Conservation (phyloP, 345 rosid genomes). For the Angophora floribunda region DNA sequence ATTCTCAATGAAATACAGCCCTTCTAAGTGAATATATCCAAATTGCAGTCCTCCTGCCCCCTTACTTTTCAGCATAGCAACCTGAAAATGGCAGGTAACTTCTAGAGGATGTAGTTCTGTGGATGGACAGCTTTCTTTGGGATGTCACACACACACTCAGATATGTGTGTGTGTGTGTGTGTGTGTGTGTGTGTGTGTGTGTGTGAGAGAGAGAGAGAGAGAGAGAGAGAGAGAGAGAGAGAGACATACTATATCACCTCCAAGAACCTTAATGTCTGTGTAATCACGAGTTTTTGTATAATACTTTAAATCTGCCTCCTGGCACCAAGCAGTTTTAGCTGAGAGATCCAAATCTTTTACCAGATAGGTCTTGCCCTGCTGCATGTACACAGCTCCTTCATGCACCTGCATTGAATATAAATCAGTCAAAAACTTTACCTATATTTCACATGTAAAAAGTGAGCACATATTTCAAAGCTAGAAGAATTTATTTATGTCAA, state of each 20-base stretch:
- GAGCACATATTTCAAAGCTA: not conserved
- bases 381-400: constrained; percentile 86
- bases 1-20: not conserved
- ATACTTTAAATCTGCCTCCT: constrained; percentile 53
- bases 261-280: constrained; percentile 66
- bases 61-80: not conserved
- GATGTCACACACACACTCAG: not conserved
- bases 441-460: not conserved
- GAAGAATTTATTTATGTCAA: not conserved
- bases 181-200: too few relatives aligned
- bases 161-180: too few relatives aligned
- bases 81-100: not conserved
- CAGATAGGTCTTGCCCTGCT: constrained; percentile 83
- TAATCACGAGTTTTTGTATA: constrained; percentile 75
- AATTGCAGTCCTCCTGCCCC: not conserved
- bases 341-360: constrained; percentile 52
- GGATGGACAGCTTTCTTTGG: not conserved
- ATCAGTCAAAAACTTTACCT: not conserved
- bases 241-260: constrained; percentile 64
- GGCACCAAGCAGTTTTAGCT: constrained; percentile 64
- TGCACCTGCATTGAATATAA: constrained; percentile 32
- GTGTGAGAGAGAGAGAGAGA: not conserved
- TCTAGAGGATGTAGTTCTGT: not conserved
- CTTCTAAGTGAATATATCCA: not conserved
- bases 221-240: not conserved